Base-by-base conservation (phyloP, 2,329 filamentous ascomycete genomes). In the Penicillium sp. region DNA sequence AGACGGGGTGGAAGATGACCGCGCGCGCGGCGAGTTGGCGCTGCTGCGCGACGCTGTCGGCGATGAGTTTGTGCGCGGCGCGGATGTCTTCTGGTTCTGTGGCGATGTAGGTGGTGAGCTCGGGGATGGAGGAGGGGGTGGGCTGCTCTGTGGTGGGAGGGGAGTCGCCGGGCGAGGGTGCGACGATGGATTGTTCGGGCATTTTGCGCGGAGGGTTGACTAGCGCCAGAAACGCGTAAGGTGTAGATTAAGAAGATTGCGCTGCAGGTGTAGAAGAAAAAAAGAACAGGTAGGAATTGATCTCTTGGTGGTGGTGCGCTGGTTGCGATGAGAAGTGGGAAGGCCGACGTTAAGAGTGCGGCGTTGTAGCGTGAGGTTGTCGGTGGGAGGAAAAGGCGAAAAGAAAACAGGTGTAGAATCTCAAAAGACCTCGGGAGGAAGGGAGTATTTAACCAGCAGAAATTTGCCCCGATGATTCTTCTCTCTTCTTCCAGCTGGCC, bases 21-120 rank as follows among this genome's bases (percentile, higher is more conserved):
- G 49, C 49, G 34, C 49, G 49, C 0, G 49, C 49, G 7, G 49
- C 49, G 35, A 52, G 49, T 39, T 52, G 49, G 34, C 49, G 49
- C n/a, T 52, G 49, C 41, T 52, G 49, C 22, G 49, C 49, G 15
- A 52, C 49, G 34, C 34, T 38, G 35, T 52, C 49, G 3, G 49
- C 49, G 37, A 52, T 25, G 11, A 52, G 34, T 10, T 35, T 35
- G 37, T 52, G 49, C 5, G 49, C 49, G 10, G 20, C 20, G 3
- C 25, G 20, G 8, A 52, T 17, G 1, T 52, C 49, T 2, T 41
- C 34, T 11, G 49, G 2, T 10, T 52, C 35, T 7, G 49, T 52
- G 8, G 49, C 20, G 20, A 52, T 20, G 35, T 52, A 52, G 31
- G 49, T 52, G 25, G 35, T 39, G 4, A 52, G 49, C 37, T 52